phyloP scores from a whole-genome alignment of 1,284 basidiomycete species.

The Gymnopus androsaceus region DNA sequence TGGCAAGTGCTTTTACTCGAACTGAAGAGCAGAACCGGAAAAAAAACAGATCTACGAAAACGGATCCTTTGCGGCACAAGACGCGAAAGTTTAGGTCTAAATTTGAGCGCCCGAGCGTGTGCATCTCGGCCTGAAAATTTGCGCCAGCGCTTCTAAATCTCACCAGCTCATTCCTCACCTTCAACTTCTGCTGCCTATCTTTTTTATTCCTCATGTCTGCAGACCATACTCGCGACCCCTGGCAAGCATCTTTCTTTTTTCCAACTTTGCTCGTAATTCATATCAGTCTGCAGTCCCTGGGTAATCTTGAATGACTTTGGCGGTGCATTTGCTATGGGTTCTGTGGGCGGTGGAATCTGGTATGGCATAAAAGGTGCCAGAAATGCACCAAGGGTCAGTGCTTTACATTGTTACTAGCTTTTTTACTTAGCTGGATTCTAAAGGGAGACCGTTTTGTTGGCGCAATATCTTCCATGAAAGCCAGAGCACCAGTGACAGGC shows the following conservation, averaged over 20 bases:
- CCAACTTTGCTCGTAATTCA: background rate
- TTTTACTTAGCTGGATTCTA: slow-evolving; percentile 13
- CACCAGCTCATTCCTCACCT: no score
- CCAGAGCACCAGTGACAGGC: slow-evolving; percentile 95
- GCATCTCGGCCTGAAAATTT: no score
- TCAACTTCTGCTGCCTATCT: no score
- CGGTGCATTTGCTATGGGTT: slow-evolving; percentile 95
- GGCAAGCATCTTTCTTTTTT: slow-evolving; percentile 61
- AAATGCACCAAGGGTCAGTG: slow-evolving; percentile 86
- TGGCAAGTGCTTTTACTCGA: no score
- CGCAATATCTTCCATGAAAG: slow-evolving; percentile 96
- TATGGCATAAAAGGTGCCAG: slow-evolving; percentile 98
- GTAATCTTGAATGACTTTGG: slow-evolving; percentile 99
- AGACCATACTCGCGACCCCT: slow-evolving; percentile 92
- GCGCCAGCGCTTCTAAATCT: no score
- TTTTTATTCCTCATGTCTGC: no score
- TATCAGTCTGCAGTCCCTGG: slow-evolving; percentile 80
- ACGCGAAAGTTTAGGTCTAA: no score
- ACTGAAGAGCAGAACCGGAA: no score
- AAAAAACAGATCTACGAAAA: no score
- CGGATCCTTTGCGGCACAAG: no score
- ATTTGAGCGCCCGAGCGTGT: no score
- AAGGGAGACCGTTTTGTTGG: slow-evolving; percentile 94
- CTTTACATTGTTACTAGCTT: background rate
- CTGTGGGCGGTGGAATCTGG: slow-evolving; percentile 96